phyloP scores from a whole-genome alignment of 2,329 filamentous ascomycete species.

The Aspergillus bombycis region DNA sequence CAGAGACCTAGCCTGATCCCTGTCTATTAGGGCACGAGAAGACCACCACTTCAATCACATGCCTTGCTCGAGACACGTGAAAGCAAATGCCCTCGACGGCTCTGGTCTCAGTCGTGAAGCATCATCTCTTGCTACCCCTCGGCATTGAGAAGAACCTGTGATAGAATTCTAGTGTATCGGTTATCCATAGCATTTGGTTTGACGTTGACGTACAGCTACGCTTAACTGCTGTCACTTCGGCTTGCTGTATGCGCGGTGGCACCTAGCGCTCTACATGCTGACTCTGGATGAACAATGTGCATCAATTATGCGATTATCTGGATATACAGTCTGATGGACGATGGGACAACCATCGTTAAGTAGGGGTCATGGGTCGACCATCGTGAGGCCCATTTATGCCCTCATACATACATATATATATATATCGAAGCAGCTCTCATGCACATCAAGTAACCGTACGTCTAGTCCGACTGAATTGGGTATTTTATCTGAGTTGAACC shows the following conservation, averaged over 20 bases:
- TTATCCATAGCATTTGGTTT: background rate
- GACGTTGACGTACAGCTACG: background rate
- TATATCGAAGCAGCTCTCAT: background rate
- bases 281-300: background rate
- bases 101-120: background rate
- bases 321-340: background rate
- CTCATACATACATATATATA: background rate
- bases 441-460: background rate
- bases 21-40: background rate
- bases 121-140: background rate
- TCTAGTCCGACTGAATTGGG: background rate
- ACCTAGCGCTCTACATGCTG: background rate
- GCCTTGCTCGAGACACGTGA: background rate
- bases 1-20: background rate
- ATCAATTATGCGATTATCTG: background rate
- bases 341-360: background rate
- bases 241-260: background rate
- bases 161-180: background rate
- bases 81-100: background rate
- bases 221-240: background rate
- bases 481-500: background rate
- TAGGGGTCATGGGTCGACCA: background rate
- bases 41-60: background rate
- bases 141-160: constrained; percentile 1
- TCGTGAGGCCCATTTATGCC: background rate